Percentiles rank a stretch among this genome's conserved stretches.
These are phyloP conservation scores for Hypoxylon sp. DNA, from an alignment of 2,329 filamentous ascomycete genomes.

Conservation along the genomic window DNA sequence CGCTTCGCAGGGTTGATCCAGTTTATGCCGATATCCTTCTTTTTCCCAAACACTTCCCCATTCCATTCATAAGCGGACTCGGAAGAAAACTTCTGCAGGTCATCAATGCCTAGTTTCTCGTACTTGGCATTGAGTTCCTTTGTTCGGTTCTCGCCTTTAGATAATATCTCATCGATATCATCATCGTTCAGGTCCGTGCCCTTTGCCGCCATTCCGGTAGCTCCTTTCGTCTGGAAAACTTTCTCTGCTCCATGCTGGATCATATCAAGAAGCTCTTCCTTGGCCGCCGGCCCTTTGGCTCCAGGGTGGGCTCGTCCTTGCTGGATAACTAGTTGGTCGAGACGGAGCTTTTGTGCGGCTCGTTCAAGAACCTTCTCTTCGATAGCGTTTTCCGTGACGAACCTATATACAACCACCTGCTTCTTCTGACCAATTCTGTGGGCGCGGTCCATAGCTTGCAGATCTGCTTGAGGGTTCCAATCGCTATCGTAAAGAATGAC, in stretches of 20 bases:
- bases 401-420: slow-evolving; percentile 95
- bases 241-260: slow-evolving; percentile 99
- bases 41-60: slow-evolving; percentile 93
- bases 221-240: slow-evolving; percentile 84
- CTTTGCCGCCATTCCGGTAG: slow-evolving; percentile 73
- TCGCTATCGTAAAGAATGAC: slow-evolving; percentile 98
- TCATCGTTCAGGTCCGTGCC: slow-evolving; percentile 81
- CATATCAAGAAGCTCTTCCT: slow-evolving; percentile 97
- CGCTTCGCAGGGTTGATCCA: slow-evolving; percentile 99
- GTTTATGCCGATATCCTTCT: slow-evolving; percentile 91
- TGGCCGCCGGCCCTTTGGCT: slow-evolving; percentile 91
- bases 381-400: slow-evolving; percentile 97
- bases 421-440: slow-evolving; percentile 99
- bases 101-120: slow-evolving; percentile 96
- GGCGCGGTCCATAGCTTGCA: slow-evolving; percentile 98
- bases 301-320: slow-evolving; percentile 94
- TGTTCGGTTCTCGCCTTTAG: slow-evolving; percentile 88
- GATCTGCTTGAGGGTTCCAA: slow-evolving; percentile 98
- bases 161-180: slow-evolving; percentile 90
- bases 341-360: slow-evolving; percentile 94
- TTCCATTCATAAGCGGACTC: slow-evolving; percentile 99
- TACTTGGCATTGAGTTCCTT: slow-evolving; percentile 93
- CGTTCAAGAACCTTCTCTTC: slow-evolving; percentile 98
- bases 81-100: slow-evolving; percentile 96
- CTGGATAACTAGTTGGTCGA: slow-evolving; percentile 98